These are phyloP conservation scores for Hibiscus mutabilis DNA, from an alignment of 345 rosid genomes.

Conservation along the genomic window DNA sequence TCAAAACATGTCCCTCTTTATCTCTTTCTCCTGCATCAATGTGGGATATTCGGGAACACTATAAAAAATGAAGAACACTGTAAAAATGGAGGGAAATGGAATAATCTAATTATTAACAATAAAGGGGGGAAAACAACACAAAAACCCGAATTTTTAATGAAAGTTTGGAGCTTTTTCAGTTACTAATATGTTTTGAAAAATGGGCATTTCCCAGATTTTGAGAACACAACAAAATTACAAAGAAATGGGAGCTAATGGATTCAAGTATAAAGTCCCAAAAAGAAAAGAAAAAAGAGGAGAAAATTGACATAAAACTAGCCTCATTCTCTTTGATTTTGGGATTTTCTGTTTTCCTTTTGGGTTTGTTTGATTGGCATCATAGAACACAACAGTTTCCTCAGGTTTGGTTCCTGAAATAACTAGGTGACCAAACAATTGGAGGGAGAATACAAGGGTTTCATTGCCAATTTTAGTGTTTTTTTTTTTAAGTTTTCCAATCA, in stretches of 20 bases:
- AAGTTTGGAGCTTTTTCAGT: background rate
- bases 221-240: background rate
- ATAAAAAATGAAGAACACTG: background rate
- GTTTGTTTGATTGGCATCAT: conserved; percentile 19
- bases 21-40: background rate
- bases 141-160: background rate
- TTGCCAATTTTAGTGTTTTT: conserved; percentile 16
- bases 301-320: conserved; percentile 8
- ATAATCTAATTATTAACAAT: background rate
- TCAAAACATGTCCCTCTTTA: conserved; percentile 9
- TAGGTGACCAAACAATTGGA: conserved; percentile 66
- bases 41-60: conserved; percentile 18
- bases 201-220: conserved; percentile 9
- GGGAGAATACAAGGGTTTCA: conserved; percentile 23
- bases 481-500: background rate
- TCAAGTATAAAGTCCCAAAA: background rate
- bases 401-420: conserved; percentile 49
- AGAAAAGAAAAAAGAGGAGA: conserved; percentile 9
- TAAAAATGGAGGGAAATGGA: conserved; percentile 4
- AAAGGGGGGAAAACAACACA: background rate
- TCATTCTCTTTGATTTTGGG: background rate
- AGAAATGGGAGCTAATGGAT: conserved; percentile 9
- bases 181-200: background rate
- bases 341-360: conserved; percentile 9
- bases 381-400: conserved; percentile 16